Conservation (phyloP, 2,329 filamentous ascomycete species). For the Xylariomycetidae sp. region DNA sequence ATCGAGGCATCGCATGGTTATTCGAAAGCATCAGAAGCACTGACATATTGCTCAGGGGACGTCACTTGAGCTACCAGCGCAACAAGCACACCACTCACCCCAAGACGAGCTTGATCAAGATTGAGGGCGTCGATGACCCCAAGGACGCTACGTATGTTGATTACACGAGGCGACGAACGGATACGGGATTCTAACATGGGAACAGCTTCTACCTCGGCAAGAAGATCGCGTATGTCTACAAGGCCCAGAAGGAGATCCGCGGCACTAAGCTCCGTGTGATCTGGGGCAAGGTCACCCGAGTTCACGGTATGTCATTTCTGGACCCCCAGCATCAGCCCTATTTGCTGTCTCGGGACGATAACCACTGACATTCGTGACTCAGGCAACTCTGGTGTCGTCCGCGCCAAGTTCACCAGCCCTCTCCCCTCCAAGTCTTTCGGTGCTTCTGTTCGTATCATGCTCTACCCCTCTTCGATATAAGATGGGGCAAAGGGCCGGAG, state of each 20-base stretch:
- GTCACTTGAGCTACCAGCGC: conserved; percentile 95
- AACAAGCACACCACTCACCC: conserved; percentile 88
- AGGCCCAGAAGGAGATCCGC: conserved; percentile 86
- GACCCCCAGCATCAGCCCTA: neutral
- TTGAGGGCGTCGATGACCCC: conserved; percentile 93
- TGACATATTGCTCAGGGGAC: too few relatives aligned
- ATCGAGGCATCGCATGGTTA: too few relatives aligned
- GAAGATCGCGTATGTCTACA: conserved; percentile 98
- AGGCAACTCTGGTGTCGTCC: conserved; percentile 98
- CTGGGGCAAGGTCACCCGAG: conserved; percentile 96
- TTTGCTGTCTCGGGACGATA: conserved; percentile 1
- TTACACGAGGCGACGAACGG: neutral
- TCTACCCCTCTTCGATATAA: conserved; percentile 98
- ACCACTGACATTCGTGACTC: conserved; percentile 9
- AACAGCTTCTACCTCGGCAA: conserved; percentile 92
- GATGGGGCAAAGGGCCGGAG: conserved; percentile 47
- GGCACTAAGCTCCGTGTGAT: conserved; percentile 98
- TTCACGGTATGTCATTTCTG: conserved; percentile 63
- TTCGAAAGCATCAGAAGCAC: too few relatives aligned
- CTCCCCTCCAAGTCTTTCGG: conserved; percentile 96
- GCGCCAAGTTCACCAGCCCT: conserved; percentile 94
- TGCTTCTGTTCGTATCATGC: conserved; percentile 92
- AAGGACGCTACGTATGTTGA: conserved; percentile 73
- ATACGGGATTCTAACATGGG: conserved; percentile 14
- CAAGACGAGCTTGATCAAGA: conserved; percentile 92